Percentiles rank a stretch among this genome's conserved stretches.
These are phyloP conservation scores for Pythium pyrilobum DNA, from an alignment of 352 stramenopile species.

Conservation along the genomic window DNA sequence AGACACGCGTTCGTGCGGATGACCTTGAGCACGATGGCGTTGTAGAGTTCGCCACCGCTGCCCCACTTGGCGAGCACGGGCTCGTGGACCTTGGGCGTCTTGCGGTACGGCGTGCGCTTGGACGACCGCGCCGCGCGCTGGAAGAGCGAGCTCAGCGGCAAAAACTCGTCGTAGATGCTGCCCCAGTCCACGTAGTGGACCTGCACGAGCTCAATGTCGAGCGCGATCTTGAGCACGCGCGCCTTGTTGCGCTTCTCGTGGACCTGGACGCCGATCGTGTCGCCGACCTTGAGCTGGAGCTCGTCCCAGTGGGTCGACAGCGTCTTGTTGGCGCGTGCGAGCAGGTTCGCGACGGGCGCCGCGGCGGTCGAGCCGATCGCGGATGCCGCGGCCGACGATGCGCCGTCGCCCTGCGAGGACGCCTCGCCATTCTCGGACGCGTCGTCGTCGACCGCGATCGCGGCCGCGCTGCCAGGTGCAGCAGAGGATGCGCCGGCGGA, in stretches of 20 bases:
- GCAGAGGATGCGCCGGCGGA: no score
- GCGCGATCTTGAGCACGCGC: constrained; percentile 53
- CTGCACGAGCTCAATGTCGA: constrained; percentile 69
- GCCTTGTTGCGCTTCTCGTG: constrained; percentile 72
- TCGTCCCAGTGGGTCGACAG: constrained; percentile 59
- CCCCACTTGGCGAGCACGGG: constrained; percentile 72
- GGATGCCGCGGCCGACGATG: neutral
- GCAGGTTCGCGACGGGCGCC: constrained; percentile 5
- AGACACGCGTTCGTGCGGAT: constrained; percentile 69
- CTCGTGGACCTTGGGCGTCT: constrained; percentile 63
- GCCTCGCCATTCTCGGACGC: neutral
- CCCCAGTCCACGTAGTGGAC: constrained; percentile 80
- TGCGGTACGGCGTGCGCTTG: constrained; percentile 54
- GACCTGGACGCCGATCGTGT: constrained; percentile 69
- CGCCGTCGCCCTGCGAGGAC: no score
- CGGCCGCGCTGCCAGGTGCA: no score
- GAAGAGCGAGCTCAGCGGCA: constrained; percentile 60
- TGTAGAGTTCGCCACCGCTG: constrained; percentile 64
- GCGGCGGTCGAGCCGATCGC: constrained; percentile 8
- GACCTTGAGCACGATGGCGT: constrained; percentile 75
- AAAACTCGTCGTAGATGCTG: constrained; percentile 79
- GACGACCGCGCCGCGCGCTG: constrained; percentile 30
- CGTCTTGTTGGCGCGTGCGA: constrained; percentile 10
- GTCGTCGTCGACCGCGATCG: neutral
- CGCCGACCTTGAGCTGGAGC: constrained; percentile 47